Base-by-base conservation (phyloP, 2,329 filamentous ascomycete species). In the Aspergillus caelatus region DNA sequence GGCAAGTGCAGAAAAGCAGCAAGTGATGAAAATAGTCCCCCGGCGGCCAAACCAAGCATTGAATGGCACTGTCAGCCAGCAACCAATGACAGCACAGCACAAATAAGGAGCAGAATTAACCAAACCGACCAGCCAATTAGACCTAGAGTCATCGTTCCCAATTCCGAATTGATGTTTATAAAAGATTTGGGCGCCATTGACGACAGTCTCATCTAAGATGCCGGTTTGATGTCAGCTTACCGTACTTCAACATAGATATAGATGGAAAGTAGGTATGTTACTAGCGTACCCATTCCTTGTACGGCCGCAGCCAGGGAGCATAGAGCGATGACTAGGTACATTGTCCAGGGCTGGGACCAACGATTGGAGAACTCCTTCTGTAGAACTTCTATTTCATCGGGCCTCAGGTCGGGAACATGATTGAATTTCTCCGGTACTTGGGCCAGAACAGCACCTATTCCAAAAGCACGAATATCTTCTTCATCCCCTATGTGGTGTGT, bases 1-100 rank as follows among this genome's bases (percentile, higher is more conserved):
- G 8, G 83, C 77, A 23, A 82, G 72, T 6, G 80, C 80, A 21
- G 89, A 91, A 73, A 94, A 89, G 66, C 91, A 85, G 53, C 90
- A 91, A 7, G 91, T 88, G 61, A 92, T 79, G 77, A 93, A 94
- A 66, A 94, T 93, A 21, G 89, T 91, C 14, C 91, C 90, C 2
- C 89, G 84, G 56, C 90, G 86, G 19, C 91, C 91, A 66, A 92
- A 89, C 64, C 73, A 80, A 61, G 88, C 85, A 77, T 93, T 93
- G 76, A 92, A 84, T 1, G 91, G 90, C 45, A 89, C 87, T 0
- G 89, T 92, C 55, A 90, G 80, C 90, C 91, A 93, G 76, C 89
- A 92, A 28, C 90, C 89, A 56, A 90, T 75, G 50, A 91, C 77
- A 4, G 89, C 88, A 68, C 88, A 92, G 78, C 87, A 87, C 26